phyloP scores from a whole-genome alignment of 371 early-diverging fungal species.

The Amoeboaphelidium occidentale region DNA sequence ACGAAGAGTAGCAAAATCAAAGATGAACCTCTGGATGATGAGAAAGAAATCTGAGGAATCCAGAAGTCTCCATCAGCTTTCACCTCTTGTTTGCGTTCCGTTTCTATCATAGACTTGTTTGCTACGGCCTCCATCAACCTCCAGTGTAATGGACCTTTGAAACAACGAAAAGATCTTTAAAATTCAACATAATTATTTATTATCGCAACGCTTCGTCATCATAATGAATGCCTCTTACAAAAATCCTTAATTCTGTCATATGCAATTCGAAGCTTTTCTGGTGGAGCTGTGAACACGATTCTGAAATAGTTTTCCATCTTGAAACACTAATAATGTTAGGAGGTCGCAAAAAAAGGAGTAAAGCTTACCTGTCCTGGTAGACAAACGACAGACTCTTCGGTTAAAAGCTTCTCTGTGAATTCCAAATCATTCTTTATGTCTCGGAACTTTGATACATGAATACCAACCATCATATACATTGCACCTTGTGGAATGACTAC shows the following conservation, averaged over 20 bases:
- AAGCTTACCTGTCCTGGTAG: constrained; percentile 46
- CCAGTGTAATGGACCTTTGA: not conserved
- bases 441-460: constrained; percentile 39
- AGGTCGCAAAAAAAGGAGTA: not conserved
- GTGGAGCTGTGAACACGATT: constrained; percentile 53
- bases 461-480: constrained; percentile 66
- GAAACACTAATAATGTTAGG: constrained; percentile 27
- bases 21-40: not conserved
- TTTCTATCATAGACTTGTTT: not conserved
- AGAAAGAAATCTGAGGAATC: not conserved
- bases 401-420: constrained; percentile 50
- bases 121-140: not conserved
- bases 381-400: constrained; percentile 59
- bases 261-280: constrained; percentile 39
- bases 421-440: constrained; percentile 46
- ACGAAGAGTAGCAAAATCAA: not conserved
- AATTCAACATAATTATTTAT: not conserved
- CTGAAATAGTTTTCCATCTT: constrained; percentile 52
- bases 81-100: not conserved
- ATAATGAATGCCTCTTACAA: constrained; percentile 33
- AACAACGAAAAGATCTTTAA: not conserved
- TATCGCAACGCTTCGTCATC: not conserved
- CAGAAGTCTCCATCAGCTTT: not conserved
- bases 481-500: constrained; percentile 69
- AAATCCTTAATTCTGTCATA: constrained; percentile 48